Conservation (phyloP, 768 basidiomycete species). For the Calvatia gigantea region DNA sequence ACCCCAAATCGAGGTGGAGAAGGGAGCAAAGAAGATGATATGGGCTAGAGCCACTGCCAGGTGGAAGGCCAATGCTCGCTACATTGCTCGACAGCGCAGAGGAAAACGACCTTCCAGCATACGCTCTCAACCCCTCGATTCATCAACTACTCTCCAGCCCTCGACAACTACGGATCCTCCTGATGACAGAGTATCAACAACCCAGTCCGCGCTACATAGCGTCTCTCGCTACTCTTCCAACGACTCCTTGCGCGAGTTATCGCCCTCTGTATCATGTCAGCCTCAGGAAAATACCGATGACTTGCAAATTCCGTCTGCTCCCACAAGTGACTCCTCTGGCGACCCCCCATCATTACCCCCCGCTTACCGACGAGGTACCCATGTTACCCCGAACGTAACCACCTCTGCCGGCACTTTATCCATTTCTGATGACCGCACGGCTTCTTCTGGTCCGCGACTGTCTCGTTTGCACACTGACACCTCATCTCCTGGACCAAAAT, state of each 20-base stretch:
- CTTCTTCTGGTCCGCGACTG: slow-evolving; percentile 15
- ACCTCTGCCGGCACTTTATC: slow-evolving; percentile 16
- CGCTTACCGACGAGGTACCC: slow-evolving; percentile 39
- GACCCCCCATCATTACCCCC: slow-evolving; percentile 23
- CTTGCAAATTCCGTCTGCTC: slow-evolving; percentile 9
- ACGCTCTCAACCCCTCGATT: slow-evolving; percentile 24
- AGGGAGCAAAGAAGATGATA: slow-evolving; percentile 51
- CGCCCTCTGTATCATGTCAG: not conserved
- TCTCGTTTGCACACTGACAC: slow-evolving; percentile 20
- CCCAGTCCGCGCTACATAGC: slow-evolving; percentile 17
- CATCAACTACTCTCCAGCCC: slow-evolving; percentile 20
- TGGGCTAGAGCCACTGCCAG: slow-evolving; percentile 66
- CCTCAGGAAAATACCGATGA: not conserved
- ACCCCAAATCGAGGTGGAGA: slow-evolving; percentile 25
- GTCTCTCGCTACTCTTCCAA: slow-evolving; percentile 30
- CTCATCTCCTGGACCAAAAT: slow-evolving; percentile 5
- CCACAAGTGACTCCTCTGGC: slow-evolving; percentile 13
- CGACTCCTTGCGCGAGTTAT: slow-evolving; percentile 15
- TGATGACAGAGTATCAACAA: slow-evolving; percentile 13
- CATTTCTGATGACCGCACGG: slow-evolving; percentile 14
- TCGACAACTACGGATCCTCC: slow-evolving; percentile 13
- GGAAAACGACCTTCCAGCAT: slow-evolving; percentile 32
- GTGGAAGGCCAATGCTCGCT: slow-evolving; percentile 64
- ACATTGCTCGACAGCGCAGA: slow-evolving; percentile 57
- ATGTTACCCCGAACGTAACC: slow-evolving; percentile 15